phyloP scores from a whole-genome alignment of 306 rosid species.

The Citrullus mucosospermus region DNA sequence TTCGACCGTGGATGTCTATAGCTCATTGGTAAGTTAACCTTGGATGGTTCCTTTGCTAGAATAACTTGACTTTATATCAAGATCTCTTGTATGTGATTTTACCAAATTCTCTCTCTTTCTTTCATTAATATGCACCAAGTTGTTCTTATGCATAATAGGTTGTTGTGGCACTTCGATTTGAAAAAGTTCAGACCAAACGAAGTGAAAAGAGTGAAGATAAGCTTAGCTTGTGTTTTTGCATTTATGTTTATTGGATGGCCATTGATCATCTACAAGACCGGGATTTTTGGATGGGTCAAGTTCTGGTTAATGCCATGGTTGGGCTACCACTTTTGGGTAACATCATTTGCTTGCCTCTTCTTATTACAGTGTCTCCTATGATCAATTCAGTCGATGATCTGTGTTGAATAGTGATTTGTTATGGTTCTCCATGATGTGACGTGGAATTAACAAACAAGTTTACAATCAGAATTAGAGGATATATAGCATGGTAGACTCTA shows the following conservation, averaged over 20 bases:
- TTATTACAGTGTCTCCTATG: neutral
- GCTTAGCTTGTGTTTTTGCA: slow-evolving; percentile 87
- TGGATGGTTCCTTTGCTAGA: neutral
- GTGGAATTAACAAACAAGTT: neutral
- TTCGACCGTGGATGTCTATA: slow-evolving; percentile 90
- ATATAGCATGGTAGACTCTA: neutral
- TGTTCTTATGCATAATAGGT: slow-evolving; percentile 34
- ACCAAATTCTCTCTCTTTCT: neutral
- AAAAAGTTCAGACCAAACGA: slow-evolving; percentile 77
- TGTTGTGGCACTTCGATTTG: slow-evolving; percentile 64
- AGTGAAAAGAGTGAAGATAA: slow-evolving; percentile 73
- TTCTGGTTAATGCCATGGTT: slow-evolving; percentile 99
- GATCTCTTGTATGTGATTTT: neutral
- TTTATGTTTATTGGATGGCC: slow-evolving; percentile 93
- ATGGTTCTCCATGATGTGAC: neutral
- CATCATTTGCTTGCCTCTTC: slow-evolving; percentile 12
- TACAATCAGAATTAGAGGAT: neutral
- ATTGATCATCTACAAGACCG: slow-evolving; percentile 69
- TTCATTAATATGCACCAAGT: neutral
- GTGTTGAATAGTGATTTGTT: neutral
- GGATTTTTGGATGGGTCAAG: slow-evolving; percentile 90
- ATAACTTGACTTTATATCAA: neutral
- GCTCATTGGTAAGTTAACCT: slow-evolving; percentile 56
- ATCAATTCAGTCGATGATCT: neutral
- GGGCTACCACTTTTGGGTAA: slow-evolving; percentile 99